Base-by-base conservation (phyloP, 2,329 filamentous ascomycete species). In the Paraconiothyrium sp. region DNA sequence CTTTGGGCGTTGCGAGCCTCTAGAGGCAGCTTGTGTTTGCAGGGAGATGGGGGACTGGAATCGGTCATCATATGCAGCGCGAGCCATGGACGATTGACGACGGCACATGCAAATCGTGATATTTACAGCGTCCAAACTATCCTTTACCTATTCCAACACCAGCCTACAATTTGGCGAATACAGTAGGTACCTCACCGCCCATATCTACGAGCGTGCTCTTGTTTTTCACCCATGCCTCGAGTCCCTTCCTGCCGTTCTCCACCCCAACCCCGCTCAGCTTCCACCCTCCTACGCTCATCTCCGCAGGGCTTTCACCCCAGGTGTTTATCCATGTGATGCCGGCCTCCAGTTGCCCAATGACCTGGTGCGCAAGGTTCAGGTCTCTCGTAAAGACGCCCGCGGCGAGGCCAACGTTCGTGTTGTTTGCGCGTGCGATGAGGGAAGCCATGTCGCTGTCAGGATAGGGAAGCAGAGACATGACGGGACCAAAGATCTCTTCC, bases 241-340 rank as follows among this genome's bases (percentile, higher is more conserved):
- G 84, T 0, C 93, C 93, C 71, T 86, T 88, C 61, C 88, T 84
- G 3, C 93, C 93, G 77, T 97, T 97, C 84, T 97, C 93, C 1
- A 96, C 89, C 0, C 93, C 93, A 10, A 97, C 81, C 37, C 93
- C 93, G 75, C 92, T 96, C 84, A 91, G 86, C 83, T 97, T 97
- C 93, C 93, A 97, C 0, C 93, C 93, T 10, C 93, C 93, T 0
- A 97, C 93, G 2, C 91, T 90, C 93, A 97, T 97, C 83, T 97
- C 93, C 0, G 93, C 92, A 0, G 93, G 93, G 52, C 87, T 90
- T 81, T 97, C 93, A n/a, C 93, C 93, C 93, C 93, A 97, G 0
- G 92, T 93, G 77, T 97, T 97, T 56, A 97, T 85, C 93, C 93
- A 97, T 1, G 92, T 96, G 72, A 97, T 97, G 37, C 93, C 93